Evolutionary conservation across 2,329 filamentous ascomycete genomes (phyloP).

Genomic region (Colletotrichum sp.): DNA sequence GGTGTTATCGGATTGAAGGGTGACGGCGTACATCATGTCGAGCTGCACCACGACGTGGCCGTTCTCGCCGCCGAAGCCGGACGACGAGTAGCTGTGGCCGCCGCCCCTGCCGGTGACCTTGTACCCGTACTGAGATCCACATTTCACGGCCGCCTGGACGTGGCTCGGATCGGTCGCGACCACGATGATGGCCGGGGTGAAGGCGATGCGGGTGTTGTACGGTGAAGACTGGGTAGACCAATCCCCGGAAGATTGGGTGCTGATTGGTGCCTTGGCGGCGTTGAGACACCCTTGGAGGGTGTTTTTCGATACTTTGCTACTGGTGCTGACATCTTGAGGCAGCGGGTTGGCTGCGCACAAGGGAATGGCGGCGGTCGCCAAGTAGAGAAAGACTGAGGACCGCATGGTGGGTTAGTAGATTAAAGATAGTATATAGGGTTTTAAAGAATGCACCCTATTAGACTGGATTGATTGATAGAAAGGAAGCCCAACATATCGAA

Average conservation of each 20-base stretch:
- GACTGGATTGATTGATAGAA: neutral
- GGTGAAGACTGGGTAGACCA: conserved; percentile 26
- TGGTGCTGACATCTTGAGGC: neutral
- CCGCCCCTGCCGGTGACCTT: conserved; percentile 56
- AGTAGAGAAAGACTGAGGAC: neutral
- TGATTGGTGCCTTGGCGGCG: conserved; percentile 24
- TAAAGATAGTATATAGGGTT: neutral
- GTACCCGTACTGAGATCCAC: conserved; percentile 43
- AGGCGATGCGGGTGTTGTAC: conserved; percentile 36
- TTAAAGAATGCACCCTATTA: neutral
- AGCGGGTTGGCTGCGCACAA: neutral
- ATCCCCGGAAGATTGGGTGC: conserved; percentile 19
- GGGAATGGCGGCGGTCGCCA: neutral
- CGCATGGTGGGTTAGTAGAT: neutral
- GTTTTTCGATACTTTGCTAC: conserved; percentile 1
- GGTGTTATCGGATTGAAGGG: conserved; percentile 41
- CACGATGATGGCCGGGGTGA: conserved; percentile 48
- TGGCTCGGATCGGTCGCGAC: conserved; percentile 46
- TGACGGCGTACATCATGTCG: conserved; percentile 47
- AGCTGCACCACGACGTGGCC: conserved; percentile 54
- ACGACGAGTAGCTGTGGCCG: conserved; percentile 57
- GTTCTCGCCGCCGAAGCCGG: conserved; percentile 53
- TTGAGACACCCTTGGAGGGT: conserved; percentile 26
- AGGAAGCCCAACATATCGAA: neutral
- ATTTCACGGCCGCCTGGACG: conserved; percentile 51